A percentile compares a stretch with the other conserved stretches of the same genome.
Conservation (phyloP, 352 stramenopile genomes). For the Pythium biforme region DNA sequence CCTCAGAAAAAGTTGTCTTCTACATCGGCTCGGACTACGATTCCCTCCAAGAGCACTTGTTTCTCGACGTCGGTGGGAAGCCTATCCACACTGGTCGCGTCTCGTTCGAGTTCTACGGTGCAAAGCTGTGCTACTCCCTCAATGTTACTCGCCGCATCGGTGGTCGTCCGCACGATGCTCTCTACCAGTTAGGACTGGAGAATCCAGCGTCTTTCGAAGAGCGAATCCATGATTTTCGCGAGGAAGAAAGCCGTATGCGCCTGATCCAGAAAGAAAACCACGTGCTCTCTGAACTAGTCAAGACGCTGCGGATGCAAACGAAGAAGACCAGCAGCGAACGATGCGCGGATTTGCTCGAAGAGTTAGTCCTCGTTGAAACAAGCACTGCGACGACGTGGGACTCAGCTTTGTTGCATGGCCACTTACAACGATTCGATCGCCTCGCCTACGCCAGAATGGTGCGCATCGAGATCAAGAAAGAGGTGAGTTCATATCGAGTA, state of each 20-base stretch:
- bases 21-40: slow-evolving; percentile 63
- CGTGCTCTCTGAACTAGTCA: slow-evolving; percentile 70
- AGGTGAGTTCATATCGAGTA: slow-evolving; percentile 36
- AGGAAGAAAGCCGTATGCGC: slow-evolving; percentile 48
- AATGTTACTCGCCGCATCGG: slow-evolving; percentile 34
- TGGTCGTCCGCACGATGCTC: slow-evolving; percentile 5
- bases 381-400: slow-evolving; percentile 62
- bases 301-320: slow-evolving; percentile 65
- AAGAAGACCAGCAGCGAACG: slow-evolving; percentile 60
- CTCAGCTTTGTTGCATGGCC: slow-evolving; percentile 62
- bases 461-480: slow-evolving; percentile 66
- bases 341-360: slow-evolving; percentile 51
- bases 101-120: slow-evolving; percentile 61
- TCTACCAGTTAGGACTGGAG: slow-evolving; percentile 17
- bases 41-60: slow-evolving; percentile 44
- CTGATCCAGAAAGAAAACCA: slow-evolving; percentile 61
- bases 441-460: slow-evolving; percentile 61
- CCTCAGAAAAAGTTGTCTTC: slow-evolving; percentile 30
- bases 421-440: slow-evolving; percentile 65
- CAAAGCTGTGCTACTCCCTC: slow-evolving; percentile 62
- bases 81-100: slow-evolving; percentile 29
- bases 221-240: slow-evolving; percentile 56
- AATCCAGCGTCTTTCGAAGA: slow-evolving; percentile 41
- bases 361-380: slow-evolving; percentile 61
- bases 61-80: slow-evolving; percentile 42